Percentiles rank a stretch among this genome's conserved stretches.
phyloP scores from a whole-genome alignment of 495 filamentous ascomycete species.

The Tuber umbilicatum region DNA sequence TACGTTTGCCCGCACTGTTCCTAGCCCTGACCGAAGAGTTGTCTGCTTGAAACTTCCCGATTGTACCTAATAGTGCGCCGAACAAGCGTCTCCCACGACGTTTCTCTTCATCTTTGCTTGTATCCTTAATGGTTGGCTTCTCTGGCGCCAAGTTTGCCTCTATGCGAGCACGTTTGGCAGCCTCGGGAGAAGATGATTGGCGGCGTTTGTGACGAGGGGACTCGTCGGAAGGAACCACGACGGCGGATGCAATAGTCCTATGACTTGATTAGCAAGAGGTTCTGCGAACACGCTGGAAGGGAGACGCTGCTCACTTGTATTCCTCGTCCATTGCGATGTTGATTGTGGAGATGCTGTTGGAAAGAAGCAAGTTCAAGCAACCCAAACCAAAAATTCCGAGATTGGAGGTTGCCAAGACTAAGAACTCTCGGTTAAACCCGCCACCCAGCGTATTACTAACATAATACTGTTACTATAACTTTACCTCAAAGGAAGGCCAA shows the following conservation, averaged over 20 bases:
- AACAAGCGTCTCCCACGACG: slow-evolving; percentile 84
- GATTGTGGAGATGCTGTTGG: slow-evolving; percentile 22
- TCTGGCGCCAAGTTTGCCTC: slow-evolving; percentile 42
- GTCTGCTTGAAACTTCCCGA: slow-evolving; percentile 61
- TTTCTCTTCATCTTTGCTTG: slow-evolving; percentile 63
- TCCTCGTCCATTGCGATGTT: slow-evolving; percentile 28
- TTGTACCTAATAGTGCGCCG: slow-evolving; percentile 76
- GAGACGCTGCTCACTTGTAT: slow-evolving; percentile 38
- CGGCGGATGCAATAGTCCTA: slow-evolving; percentile 59
- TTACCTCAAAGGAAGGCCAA: slow-evolving; percentile 19
- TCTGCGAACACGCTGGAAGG: neutral
- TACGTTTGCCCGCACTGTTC: slow-evolving; percentile 62
- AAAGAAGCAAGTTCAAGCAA: slow-evolving; percentile 17
- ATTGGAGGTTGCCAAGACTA: slow-evolving; percentile 5
- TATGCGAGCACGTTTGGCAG: slow-evolving; percentile 52
- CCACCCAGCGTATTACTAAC: slow-evolving; percentile 17
- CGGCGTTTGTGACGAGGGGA: slow-evolving; percentile 50
- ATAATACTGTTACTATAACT: too few species aligned
- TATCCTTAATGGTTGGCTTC: slow-evolving; percentile 42
- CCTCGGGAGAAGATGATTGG: slow-evolving; percentile 51
- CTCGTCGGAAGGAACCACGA: slow-evolving; percentile 54
- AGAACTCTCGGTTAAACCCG: slow-evolving; percentile 21
- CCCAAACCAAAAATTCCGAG: slow-evolving; percentile 11
- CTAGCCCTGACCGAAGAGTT: slow-evolving; percentile 53
- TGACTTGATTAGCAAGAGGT: slow-evolving; percentile 3